Evolutionary conservation across 768 basidiomycete species (phyloP), one percentile per base, ranked within the genome.

Genomic region (Terana coerulea): DNA sequence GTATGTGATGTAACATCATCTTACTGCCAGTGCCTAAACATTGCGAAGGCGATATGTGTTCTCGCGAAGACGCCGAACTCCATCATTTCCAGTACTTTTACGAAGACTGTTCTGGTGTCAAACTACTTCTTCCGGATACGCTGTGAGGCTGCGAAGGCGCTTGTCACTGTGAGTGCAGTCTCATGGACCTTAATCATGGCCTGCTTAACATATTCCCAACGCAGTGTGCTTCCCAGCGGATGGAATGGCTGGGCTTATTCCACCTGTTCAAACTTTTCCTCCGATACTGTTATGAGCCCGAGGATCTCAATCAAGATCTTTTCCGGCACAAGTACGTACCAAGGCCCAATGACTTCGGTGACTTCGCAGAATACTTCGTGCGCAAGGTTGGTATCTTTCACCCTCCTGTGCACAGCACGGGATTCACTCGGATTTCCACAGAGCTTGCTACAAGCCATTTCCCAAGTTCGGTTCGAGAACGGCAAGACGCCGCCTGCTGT

Each of bases 91-190:
- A 91, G 90, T 63, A 91, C 89, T 9, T 75, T 98, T 47, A 93
- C 95, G 44, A 94, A 92, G 72, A 94, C 93, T 0, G 88, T 94
- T 0, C 77, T 98, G 25, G 95, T 98, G 10, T 83, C 89, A 24
- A 97, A 97, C 65, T 98, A 98, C 68, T 98, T 91, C 68, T 95
- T 87, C 67, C 88, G 95, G 21, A 88, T 98, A 47, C 90, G 97
- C 3, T 94, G 91, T 70, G 95, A 98, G 68, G 97, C 97, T 1
- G 92, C 91, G 3, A 69, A 82, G 24, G 91, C 91, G 3, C 77
- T 99, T 28, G 81, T 92, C 41, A 78, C 77, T 30, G 93, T 95
- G 66, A 64, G 88, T 70, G 26, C 19, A 36, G 9, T 43, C 21
- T 2, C 28, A 14, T 46, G 10, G 21, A 24, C n/a, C 43, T 10